Evolutionary conservation across 257 asterid genomes (phyloP), one percentile per base, ranked within the genome.

Genomic region (Petrea volubilis): DNA sequence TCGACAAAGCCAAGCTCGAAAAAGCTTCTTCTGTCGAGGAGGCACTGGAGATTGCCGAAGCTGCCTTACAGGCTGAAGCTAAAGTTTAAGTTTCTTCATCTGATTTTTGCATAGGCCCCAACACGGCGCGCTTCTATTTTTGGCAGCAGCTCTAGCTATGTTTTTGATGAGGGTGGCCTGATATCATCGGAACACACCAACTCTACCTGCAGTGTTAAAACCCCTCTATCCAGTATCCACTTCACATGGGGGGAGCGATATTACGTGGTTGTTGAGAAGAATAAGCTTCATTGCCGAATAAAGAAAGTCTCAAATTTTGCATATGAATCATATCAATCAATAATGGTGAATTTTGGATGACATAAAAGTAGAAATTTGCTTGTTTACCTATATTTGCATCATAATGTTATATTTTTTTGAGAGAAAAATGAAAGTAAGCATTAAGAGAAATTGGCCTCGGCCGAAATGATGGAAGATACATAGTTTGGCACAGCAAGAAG

Each of bases 1-100:
- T 94, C 20, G 90, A 94, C 84, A 83, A 57, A 76, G 76, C 77
- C 38, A 89, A 94, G 82, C 96, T 91, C 75, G 83, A 80, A 78
- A 86, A 68, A 67, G 96, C 97, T 60, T 82, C 97, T 52, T 87
- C 98, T 0, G 96, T 91, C 5, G 97, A 91, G 77, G 97, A 89
- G 70, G 98, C 98, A 24, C 60, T 94, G 46, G 89, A 86, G 76
- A 77, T 94, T 24, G 97, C 87, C 63, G 81, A 77, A 63, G 85
- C 95, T 67, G 83, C 94, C 41, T 77, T 90, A 64, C 59, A 56
- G 27, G 78, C n/a, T 50, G 73, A 63, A 76, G 77, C 77, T 57
- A 56, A 73, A 28, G 77, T 51, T 67, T 83, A 23, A 81, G 78
- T 61, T 68, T 65, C 51, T 14, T 36, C 43, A 4, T 53, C 56